phyloP scores from a whole-genome alignment of 1,139 yeast species.

The Pichia sp. region DNA sequence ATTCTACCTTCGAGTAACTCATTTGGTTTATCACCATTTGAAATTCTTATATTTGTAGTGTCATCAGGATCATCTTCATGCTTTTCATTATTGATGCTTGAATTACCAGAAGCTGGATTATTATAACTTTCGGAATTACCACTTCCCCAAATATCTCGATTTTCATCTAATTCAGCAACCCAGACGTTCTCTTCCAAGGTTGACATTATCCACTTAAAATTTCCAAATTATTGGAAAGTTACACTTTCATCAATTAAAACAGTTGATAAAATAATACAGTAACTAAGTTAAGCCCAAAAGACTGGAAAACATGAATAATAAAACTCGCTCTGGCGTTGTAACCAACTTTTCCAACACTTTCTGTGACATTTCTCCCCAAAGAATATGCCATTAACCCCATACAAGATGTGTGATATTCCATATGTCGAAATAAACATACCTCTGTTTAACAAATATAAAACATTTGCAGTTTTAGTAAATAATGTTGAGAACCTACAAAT shows the following conservation, averaged over 20 bases:
- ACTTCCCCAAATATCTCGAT: constrained; percentile 1
- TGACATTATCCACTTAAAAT: not conserved
- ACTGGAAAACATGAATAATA: not conserved
- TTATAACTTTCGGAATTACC: not conserved
- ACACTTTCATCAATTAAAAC: not conserved
- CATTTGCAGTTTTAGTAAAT: constrained; percentile 35
- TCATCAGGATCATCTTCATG: no score
- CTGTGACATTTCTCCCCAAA: not conserved
- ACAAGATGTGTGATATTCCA: not conserved
- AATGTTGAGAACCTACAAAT: constrained; percentile 38
- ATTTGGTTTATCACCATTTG: not conserved
- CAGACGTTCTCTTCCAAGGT: not conserved
- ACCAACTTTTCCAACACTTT: not conserved
- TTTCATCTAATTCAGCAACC: not conserved
- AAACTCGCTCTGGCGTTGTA: not conserved
- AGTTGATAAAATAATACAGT: not conserved
- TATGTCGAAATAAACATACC: constrained; percentile 28
- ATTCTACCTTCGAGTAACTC: not conserved
- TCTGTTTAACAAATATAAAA: constrained; percentile 35
- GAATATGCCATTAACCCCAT: not conserved
- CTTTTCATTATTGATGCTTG: not conserved
- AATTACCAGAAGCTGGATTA: not conserved
- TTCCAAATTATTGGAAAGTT: not conserved
- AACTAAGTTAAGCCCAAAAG: not conserved
- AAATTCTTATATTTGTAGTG: not conserved